Evolutionary conservation across 768 basidiomycete species (phyloP).

Genomic region (Trichaptum fuscoviolaceum): DNA sequence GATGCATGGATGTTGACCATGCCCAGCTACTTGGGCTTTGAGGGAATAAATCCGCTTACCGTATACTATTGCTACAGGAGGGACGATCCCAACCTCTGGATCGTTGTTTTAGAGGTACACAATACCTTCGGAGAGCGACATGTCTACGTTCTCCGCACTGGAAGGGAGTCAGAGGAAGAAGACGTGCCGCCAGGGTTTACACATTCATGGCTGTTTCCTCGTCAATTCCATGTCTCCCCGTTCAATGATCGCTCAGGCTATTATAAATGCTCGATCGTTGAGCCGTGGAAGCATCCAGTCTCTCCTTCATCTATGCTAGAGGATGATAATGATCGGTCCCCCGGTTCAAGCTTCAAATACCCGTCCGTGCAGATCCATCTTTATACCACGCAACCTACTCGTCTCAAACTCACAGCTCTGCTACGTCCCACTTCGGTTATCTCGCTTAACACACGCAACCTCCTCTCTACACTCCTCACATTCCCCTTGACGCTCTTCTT

Average conservation of each 20-base stretch:
- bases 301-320: not conserved
- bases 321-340: not conserved
- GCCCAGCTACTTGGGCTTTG: conserved; percentile 60
- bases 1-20: conserved; percentile 73
- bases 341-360: not conserved
- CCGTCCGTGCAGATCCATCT: conserved; percentile 7
- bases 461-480: conserved; percentile 34
- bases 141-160: conserved; percentile 47
- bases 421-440: conserved; percentile 31
- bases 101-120: conserved; percentile 61
- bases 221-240: conserved; percentile 71
- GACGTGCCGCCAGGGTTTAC: conserved; percentile 35
- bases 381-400: conserved; percentile 13
- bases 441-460: conserved; percentile 35
- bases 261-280: conserved; percentile 51
- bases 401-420: conserved; percentile 51
- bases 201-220: conserved; percentile 61
- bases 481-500: conserved; percentile 51
- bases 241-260: conserved; percentile 68
- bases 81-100: conserved; percentile 26
- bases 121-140: conserved; percentile 74
- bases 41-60: conserved; percentile 68
- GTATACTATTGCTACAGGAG: conserved; percentile 59
- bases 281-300: conserved; percentile 26
- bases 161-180: conserved; percentile 36